Base-by-base conservation (phyloP, 2,329 filamentous ascomycete genomes). In the Lasiodiplodia hormozganensis region DNA sequence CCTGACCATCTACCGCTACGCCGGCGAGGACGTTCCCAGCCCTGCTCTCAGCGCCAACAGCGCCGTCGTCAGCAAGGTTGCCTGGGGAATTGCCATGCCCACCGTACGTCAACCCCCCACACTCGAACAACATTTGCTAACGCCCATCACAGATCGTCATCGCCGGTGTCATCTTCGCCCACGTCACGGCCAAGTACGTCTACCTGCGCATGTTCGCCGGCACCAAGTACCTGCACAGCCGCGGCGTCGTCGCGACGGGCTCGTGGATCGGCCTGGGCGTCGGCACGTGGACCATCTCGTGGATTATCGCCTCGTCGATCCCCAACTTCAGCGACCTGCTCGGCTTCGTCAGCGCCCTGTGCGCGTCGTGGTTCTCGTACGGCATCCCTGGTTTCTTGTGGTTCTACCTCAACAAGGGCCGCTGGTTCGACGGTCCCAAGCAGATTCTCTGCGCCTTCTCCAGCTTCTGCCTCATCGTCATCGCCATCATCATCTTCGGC, bases 311-410 rank as follows among this genome's bases (percentile, higher is more conserved):
- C 10, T 86, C 90, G 75, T 88, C 88, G 0, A 90, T 93, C 18
- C 91, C 91, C 0, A 87, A 90, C 68, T 93, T 93, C 81, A 88
- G 88, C 76, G 86, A 88, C 62, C 82, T 93, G 3, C 82, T 93
- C n/a, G 88, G 87, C 40, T 79, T 93, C 49, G 87, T 92, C 67
- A 79, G 77, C 3, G 74, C 89, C 5, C 79, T 91, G 2, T 91
- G 92, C 72, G 88, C 87, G 47, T 88, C 84, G 54, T 91, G 90
- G 85, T 92, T 92, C 78, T 90, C 87, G 16, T 86, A 82, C 70
- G 79, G 79, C 71, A 79, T 79, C 72, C 78, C 78, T 0, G 78
- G 69, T 0, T 69, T 79, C 23, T 77, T 80, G 70, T 81, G 77
- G 85, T 80, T 71, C 71, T 69, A 66, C 54, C 66, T 70, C 23